Conservation (phyloP, 306 rosid genomes). For the Castanea mollissima region DNA sequence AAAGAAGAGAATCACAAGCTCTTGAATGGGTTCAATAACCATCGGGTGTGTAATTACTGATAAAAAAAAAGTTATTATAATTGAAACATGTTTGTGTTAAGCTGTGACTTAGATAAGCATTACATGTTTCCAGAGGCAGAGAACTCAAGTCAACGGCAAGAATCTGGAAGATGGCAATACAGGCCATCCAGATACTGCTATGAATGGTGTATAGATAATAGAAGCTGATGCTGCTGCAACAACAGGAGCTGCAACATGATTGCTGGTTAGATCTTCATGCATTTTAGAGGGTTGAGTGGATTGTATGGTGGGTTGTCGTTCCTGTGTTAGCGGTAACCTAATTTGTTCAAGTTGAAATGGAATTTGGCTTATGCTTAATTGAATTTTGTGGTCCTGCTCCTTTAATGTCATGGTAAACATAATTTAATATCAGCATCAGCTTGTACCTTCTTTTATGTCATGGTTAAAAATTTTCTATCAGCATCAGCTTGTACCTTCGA, state of each 20-base stretch:
- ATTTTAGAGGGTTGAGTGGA: constrained; percentile 19
- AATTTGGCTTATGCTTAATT: constrained; percentile 38
- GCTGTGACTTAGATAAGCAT: constrained; percentile 20
- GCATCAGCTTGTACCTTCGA: background rate
- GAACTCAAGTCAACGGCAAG: constrained; percentile 94
- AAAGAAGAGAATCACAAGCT: constrained; percentile 94
- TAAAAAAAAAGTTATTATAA: too few relatives aligned
- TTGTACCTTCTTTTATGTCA: background rate
- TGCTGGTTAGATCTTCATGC: constrained; percentile 32
- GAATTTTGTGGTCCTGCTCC: constrained; percentile 20
- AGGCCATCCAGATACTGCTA: constrained; percentile 60
- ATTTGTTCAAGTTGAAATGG: constrained; percentile 43
- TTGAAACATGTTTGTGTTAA: constrained; percentile 24
- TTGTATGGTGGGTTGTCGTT: constrained; percentile 16
- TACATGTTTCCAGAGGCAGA: constrained; percentile 67
- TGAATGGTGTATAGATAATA: constrained; percentile 59
- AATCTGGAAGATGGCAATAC: constrained; percentile 69
- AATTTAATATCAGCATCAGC: background rate
- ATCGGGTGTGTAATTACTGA: too few relatives aligned
- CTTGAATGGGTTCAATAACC: constrained; percentile 44
- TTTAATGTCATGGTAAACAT: background rate
- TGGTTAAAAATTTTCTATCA: background rate
- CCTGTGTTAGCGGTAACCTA: constrained; percentile 2
- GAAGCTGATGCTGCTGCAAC: constrained; percentile 27
- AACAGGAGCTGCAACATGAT: constrained; percentile 29